phyloP scores from a whole-genome alignment of 495 filamentous ascomycete genomes.

The Astrocystis sublimbata region DNA sequence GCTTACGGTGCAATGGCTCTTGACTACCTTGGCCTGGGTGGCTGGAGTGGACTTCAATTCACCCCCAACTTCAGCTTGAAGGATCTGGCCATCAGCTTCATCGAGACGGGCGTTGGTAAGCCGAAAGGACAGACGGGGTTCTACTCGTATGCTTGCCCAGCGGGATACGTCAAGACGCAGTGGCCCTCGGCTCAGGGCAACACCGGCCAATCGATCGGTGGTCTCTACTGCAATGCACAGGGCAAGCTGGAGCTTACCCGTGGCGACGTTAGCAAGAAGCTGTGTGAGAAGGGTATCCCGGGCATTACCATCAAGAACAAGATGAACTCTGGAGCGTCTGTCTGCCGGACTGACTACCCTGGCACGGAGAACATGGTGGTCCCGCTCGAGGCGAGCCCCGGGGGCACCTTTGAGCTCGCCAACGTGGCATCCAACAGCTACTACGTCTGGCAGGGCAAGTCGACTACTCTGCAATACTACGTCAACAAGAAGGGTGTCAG shows the following conservation, averaged over 20 bases:
- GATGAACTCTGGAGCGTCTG: constrained; percentile 60
- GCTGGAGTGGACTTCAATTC: constrained; percentile 80
- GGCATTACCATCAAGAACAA: constrained; percentile 74
- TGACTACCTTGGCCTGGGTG: constrained; percentile 65
- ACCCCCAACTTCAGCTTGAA: constrained; percentile 41
- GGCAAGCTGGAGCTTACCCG: constrained; percentile 82
- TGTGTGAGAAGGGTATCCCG: constrained; percentile 75
- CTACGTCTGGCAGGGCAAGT: constrained; percentile 72
- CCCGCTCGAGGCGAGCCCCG: constrained; percentile 63
- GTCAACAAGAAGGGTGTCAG: constrained; percentile 77
- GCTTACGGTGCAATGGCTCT: constrained; percentile 78
- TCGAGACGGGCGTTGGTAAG: constrained; percentile 65
- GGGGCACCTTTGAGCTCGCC: constrained; percentile 61
- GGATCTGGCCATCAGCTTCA: constrained; percentile 47
- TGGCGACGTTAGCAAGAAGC: constrained; percentile 56
- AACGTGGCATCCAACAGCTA: constrained; percentile 69
- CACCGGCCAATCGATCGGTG: constrained; percentile 86
- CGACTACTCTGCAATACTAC: constrained; percentile 94
- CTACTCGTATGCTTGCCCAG: constrained; percentile 93
- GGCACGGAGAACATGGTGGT: constrained; percentile 84
- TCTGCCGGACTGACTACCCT: constrained; percentile 97
- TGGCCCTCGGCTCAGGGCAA: constrained; percentile 81
- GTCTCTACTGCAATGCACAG: constrained; percentile 72
- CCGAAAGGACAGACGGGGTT: constrained; percentile 62
- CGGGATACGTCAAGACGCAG: constrained; percentile 89